Evolutionary conservation across 345 rosid species (phyloP).

Genomic region (Camelina hispida): DNA sequence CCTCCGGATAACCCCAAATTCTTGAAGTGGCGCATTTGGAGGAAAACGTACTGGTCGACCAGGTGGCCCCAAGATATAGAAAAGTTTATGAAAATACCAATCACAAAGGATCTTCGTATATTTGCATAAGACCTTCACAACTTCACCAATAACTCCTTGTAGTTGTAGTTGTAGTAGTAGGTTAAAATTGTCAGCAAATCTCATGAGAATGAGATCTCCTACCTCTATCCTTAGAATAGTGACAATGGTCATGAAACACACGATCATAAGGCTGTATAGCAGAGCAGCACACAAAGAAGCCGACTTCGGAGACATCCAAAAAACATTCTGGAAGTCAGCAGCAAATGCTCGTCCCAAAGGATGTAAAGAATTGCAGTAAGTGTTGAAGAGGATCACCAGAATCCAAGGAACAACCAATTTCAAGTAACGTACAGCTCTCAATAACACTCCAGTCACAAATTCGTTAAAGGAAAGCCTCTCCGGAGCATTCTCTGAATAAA

Average conservation of each 20-base stretch:
- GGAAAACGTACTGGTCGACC: neutral
- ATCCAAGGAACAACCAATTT: conserved; percentile 19
- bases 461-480: conserved; percentile 34
- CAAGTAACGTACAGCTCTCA: neutral
- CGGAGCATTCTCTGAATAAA: conserved; percentile 39
- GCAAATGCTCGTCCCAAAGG: neutral
- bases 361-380: conserved; percentile 4
- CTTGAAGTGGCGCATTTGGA: conserved; percentile 27
- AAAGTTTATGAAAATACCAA: no score
- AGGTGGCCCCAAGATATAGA: no score
- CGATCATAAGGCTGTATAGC: neutral
- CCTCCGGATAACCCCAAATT: conserved; percentile 28
- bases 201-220: neutral
- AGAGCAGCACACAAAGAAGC: neutral
- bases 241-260: neutral
- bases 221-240: neutral
- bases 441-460: neutral
- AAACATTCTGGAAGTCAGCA: neutral
- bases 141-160: no score
- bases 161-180: no score
- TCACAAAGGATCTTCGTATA: no score
- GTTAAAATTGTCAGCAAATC: neutral
- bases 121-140: no score
- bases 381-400: conserved; percentile 18
- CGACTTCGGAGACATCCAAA: no score